phyloP scores from a whole-genome alignment of 2,329 filamentous ascomycete species.

The Xylariomycetidae sp. region DNA sequence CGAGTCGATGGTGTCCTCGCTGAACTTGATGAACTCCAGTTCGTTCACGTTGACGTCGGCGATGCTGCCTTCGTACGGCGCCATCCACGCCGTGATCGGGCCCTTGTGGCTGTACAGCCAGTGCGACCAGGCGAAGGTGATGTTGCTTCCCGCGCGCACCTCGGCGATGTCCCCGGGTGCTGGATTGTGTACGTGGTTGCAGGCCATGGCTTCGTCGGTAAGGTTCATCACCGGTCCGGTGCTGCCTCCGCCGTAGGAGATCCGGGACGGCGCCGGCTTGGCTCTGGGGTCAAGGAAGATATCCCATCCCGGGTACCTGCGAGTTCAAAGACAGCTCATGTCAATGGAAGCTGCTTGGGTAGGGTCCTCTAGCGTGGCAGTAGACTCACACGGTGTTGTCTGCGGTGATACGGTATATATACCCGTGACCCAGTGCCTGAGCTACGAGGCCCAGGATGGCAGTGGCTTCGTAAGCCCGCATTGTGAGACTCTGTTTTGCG shows the following conservation, averaged over 20 bases:
- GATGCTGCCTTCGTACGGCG: neutral
- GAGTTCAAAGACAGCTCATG: no score
- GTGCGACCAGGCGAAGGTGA: conserved; percentile 1
- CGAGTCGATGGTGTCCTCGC: neutral
- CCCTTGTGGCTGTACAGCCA: conserved; percentile 2
- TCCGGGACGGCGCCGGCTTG: neutral
- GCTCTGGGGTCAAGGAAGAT: neutral
- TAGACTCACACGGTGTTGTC: no score
- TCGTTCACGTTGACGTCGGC: neutral
- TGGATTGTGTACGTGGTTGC: neutral
- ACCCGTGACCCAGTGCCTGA: no score
- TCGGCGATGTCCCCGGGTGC: neutral
- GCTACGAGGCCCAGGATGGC: no score
- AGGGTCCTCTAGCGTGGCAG: no score
- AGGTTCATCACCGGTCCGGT: neutral
- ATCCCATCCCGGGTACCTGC: conserved; percentile 1
- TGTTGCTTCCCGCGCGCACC: conserved; percentile 1
- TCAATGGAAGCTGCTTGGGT: no score
- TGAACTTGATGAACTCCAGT: no score
- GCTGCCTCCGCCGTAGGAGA: conserved; percentile 1
- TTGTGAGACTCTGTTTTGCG: no score
- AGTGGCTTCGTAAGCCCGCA: no score
- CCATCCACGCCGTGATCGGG: neutral
- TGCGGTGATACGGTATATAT: no score
- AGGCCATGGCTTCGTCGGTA: neutral